A percentile compares a stretch with the other conserved stretches of the same genome.
Evolutionary conservation across 2,329 filamentous ascomycete species (phyloP).

Genomic region (Dothidotthia symphoricarpi): DNA sequence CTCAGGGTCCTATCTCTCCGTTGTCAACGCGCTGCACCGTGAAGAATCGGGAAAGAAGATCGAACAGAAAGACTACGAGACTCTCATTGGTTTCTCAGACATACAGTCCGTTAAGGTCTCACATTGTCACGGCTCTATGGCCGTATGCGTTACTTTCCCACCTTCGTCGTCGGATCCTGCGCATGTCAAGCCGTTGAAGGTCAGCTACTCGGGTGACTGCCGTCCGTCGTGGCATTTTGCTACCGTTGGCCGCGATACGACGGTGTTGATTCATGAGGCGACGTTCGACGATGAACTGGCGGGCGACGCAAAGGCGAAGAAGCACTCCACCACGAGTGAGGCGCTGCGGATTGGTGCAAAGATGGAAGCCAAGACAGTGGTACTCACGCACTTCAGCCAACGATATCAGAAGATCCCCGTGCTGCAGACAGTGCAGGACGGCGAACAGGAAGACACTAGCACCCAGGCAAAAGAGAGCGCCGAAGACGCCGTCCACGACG

Average conservation of each 20-base stretch:
- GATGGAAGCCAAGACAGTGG: slow-evolving; percentile 77
- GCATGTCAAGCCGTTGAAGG: slow-evolving; percentile 63
- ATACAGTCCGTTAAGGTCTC: slow-evolving; percentile 67
- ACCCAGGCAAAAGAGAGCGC: slow-evolving; percentile 16
- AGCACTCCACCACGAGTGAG: slow-evolving; percentile 84
- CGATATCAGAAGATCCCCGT: slow-evolving; percentile 76
- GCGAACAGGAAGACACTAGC: slow-evolving; percentile 26
- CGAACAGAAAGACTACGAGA: slow-evolving; percentile 38
- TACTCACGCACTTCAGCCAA: slow-evolving; percentile 95
- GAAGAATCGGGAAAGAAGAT: slow-evolving; percentile 8
- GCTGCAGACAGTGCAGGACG: slow-evolving; percentile 43
- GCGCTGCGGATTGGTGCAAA: slow-evolving; percentile 71
- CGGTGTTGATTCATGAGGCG: slow-evolving; percentile 89
- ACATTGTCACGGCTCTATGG: slow-evolving; percentile 79
- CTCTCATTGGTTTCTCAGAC: slow-evolving; percentile 60
- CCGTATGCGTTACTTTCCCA: slow-evolving; percentile 73
- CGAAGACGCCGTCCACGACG: slow-evolving; percentile 26
- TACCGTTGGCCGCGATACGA: slow-evolving; percentile 68
- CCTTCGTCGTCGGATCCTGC: slow-evolving; percentile 38
- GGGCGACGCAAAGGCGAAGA: slow-evolving; percentile 80
- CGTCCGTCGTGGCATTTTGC: slow-evolving; percentile 68
- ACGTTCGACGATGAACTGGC: slow-evolving; percentile 87
- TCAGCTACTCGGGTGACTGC: slow-evolving; percentile 94
- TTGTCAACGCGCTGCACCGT: slow-evolving; percentile 23
- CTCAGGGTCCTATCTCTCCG: slow-evolving; percentile 28